These are phyloP conservation scores for Suillus fuscotomentosus DNA, from an alignment of 768 basidiomycete genomes.

Conservation along the genomic window DNA sequence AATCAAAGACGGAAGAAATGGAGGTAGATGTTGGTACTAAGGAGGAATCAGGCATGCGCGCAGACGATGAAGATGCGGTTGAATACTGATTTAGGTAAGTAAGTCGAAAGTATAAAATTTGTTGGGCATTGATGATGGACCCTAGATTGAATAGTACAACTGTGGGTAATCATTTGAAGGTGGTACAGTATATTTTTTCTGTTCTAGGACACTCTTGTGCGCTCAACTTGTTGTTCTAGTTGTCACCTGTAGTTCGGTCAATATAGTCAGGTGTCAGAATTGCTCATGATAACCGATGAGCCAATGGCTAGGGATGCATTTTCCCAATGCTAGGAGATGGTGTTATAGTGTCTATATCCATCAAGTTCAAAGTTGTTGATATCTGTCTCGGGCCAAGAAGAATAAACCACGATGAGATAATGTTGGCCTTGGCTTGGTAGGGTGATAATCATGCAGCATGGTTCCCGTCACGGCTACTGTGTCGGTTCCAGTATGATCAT, in stretches of 20 bases:
- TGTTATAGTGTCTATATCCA: not conserved
- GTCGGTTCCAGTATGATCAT: no score
- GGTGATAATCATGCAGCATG: not conserved
- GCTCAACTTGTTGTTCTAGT: constrained; percentile 6
- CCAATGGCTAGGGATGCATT: not conserved
- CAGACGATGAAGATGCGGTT: constrained; percentile 79
- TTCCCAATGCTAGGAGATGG: not conserved
- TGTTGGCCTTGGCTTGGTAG: not conserved
- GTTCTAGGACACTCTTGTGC: not conserved
- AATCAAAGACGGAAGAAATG: constrained; percentile 31
- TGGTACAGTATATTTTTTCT: constrained; percentile 3
- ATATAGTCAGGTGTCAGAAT: constrained; percentile 2
- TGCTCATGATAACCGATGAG: not conserved
- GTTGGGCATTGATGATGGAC: not conserved
- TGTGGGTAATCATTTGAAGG: constrained; percentile 3
- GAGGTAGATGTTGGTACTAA: constrained; percentile 26
- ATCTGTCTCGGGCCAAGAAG: not conserved
- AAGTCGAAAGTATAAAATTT: not conserved
- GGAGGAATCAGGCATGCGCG: constrained; percentile 46
- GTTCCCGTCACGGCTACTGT: not conserved
- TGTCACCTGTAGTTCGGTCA: constrained; percentile 2
- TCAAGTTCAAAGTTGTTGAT: not conserved
- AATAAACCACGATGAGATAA: not conserved
- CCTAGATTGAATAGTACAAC: constrained; percentile 1
- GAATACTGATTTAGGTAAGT: constrained; percentile 52